Evolutionary conservation across 768 basidiomycete genomes (phyloP), one percentile per base, ranked within the genome.

Genomic region (Rhodocollybia butyracea): DNA sequence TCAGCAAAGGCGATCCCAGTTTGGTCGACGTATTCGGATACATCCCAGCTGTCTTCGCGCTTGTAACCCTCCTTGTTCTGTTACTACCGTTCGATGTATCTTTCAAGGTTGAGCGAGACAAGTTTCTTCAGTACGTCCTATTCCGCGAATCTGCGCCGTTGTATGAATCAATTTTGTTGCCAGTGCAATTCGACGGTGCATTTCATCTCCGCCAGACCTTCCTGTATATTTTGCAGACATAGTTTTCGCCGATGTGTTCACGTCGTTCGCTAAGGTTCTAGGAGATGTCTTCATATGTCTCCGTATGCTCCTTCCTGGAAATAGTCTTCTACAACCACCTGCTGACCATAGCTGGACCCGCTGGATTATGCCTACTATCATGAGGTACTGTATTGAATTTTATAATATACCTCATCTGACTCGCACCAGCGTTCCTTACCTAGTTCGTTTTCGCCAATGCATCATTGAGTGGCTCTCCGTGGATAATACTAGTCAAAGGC

Each of bases 211-310:
- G 1, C 64, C 75, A 38, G 75, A 77, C 51, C 75, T 76, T 39
- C 82, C 87, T 4, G 77, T 94, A 38, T 84, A 86, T 67, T 99
- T 99, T 71, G 85, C 86, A 27, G 97, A 99, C 67, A 84, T 99
- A 22, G 82, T 98, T 41, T 84, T 96, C 56, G 95, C 96, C 57
- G 97, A 98, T 77, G 84, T 98, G 58, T 82, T 95, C 64, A 99
- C 97, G 2, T 98, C 95, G 2, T 96, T 91, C 64, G 95, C 97
- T 32, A 98, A 97, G 74, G 94, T 99, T 38, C 75, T 98, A 19
- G 96, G 96, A 12, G 97, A 98, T 64, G 73, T 94, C 39, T 98
- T 92, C 92, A 74, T 98, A 41, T 93, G 91, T 4, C 62, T 87
- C 17, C 85, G 81, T 66, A 94, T 95, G 86, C 77, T 98, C n/a